Percentiles rank a stretch among this genome's conserved stretches.
These are phyloP conservation scores for Panicum virgatum DNA, from an alignment of 202 grass and related monocot species.

Conservation along the genomic window DNA sequence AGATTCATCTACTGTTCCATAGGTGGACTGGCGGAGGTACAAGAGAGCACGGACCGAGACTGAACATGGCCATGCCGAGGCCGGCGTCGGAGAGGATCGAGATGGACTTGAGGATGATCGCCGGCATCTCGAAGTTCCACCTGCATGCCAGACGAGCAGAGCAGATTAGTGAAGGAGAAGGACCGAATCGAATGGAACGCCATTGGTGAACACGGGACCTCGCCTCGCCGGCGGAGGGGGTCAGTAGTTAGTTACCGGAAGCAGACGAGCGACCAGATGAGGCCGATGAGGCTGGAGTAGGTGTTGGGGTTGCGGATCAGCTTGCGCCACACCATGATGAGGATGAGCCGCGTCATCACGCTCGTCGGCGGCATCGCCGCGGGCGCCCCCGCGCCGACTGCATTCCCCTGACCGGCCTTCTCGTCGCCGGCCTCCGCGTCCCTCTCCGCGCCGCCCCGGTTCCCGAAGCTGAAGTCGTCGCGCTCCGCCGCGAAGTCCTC, in stretches of 20 bases:
- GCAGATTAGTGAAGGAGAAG: not conserved
- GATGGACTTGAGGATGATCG: constrained; percentile 83
- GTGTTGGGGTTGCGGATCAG: constrained; percentile 99
- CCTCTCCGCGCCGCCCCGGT: constrained; percentile 49
- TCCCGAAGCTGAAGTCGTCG: constrained; percentile 90
- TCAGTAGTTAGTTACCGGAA: constrained; percentile 46
- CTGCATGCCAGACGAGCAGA: constrained; percentile 27
- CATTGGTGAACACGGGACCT: not conserved
- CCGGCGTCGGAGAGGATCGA: constrained; percentile 97
- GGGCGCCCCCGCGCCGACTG: constrained; percentile 3
- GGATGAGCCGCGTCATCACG: constrained; percentile 94
- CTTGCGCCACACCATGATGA: constrained; percentile 99
- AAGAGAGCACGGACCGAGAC: constrained; percentile 61
- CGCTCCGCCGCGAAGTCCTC: constrained; percentile 62
- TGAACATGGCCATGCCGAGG: constrained; percentile 99
- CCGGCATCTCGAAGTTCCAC: constrained; percentile 91
- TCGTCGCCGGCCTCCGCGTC: constrained; percentile 68
- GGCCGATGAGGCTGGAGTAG: constrained; percentile 93
- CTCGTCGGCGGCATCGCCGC: constrained; percentile 89
- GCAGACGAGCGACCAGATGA: constrained; percentile 94
- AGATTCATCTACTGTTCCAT: constrained; percentile 17
- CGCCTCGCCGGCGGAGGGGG: not conserved
- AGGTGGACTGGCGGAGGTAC: not conserved
- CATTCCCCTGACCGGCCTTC: constrained; percentile 43
- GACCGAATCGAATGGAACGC: not conserved